Evolutionary conservation across 306 rosid genomes (phyloP).

Genomic region (Carpinus fangiana): DNA sequence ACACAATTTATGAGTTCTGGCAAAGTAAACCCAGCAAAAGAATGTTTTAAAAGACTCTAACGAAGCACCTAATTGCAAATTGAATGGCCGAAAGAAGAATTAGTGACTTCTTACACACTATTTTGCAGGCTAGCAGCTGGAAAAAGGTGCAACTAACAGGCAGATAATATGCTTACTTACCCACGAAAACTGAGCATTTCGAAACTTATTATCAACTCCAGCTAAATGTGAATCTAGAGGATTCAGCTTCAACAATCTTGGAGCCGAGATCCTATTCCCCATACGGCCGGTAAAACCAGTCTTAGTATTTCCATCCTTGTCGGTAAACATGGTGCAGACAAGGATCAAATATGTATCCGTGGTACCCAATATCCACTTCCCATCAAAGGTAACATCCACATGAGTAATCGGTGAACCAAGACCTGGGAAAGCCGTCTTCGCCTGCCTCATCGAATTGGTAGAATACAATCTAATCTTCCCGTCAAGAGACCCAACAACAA

Average conservation of each 20-base stretch:
- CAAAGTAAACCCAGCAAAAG: background rate
- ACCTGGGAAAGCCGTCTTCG: slow-evolving; percentile 95
- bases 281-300: slow-evolving; percentile 88
- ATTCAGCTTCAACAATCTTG: slow-evolving; percentile 84
- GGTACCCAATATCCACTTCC: slow-evolving; percentile 95
- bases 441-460: slow-evolving; percentile 80
- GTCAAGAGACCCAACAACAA: slow-evolving; percentile 92
- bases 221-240: slow-evolving; percentile 95
- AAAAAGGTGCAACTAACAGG: slow-evolving; percentile 11
- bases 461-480: slow-evolving; percentile 94
- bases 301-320: slow-evolving; percentile 81
- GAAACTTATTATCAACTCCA: slow-evolving; percentile 80
- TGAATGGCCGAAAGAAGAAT: background rate
- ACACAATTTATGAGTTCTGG: background rate
- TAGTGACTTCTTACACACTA: background rate
- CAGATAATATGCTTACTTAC: slow-evolving; percentile 40
- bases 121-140: background rate
- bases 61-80: background rate
- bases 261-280: slow-evolving; percentile 95
- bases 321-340: slow-evolving; percentile 77
- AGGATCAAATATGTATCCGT: slow-evolving; percentile 78
- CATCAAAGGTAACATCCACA: slow-evolving; percentile 93
- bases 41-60: background rate
- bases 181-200: slow-evolving; percentile 96
- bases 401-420: slow-evolving; percentile 95